Conservation (phyloP, 179 eudicot genomes). For the Camellia oleifera region DNA sequence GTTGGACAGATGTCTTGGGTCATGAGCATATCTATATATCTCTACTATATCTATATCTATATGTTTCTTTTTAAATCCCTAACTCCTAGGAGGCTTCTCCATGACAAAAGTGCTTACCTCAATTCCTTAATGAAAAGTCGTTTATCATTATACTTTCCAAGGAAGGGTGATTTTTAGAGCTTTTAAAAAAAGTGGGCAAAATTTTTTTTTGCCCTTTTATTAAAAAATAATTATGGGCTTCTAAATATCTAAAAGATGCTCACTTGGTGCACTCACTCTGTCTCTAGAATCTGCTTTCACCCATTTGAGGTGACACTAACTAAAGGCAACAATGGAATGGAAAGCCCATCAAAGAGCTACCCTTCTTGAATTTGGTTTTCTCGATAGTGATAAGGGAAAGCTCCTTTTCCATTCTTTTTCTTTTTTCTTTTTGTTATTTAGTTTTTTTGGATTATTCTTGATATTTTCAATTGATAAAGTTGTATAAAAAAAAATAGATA, state of each 20-base stretch:
- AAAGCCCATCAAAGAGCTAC: conserved; percentile 3
- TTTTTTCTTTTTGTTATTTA: neutral
- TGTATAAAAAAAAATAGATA: too few relatives aligned
- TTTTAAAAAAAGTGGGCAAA: conserved; percentile 19
- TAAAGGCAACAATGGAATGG: conserved; percentile 7
- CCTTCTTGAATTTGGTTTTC: neutral
- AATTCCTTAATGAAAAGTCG: conserved; percentile 37
- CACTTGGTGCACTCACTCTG: conserved; percentile 20
- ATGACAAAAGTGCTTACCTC: conserved; percentile 39
- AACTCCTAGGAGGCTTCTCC: conserved; percentile 50
- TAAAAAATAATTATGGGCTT: conserved; percentile 8
- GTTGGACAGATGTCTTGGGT: conserved; percentile 16
- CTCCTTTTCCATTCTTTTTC: conserved; percentile 4
- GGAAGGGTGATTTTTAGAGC: conserved; percentile 23
- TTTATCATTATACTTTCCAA: conserved; percentile 38
- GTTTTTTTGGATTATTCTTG: neutral
- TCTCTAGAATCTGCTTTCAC: conserved; percentile 35
- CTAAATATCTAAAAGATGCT: conserved; percentile 27
- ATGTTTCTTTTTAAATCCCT: conserved; percentile 29
- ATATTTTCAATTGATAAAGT: too few relatives aligned
- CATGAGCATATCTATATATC: neutral
- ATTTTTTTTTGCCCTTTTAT: conserved; percentile 14
- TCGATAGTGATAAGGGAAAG: neutral
- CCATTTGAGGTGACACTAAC: conserved; percentile 14
- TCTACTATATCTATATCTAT: neutral